Evolutionary conservation across 805 yeast genomes (phyloP).

Genomic region (Kodamaea jinghongensis): DNA sequence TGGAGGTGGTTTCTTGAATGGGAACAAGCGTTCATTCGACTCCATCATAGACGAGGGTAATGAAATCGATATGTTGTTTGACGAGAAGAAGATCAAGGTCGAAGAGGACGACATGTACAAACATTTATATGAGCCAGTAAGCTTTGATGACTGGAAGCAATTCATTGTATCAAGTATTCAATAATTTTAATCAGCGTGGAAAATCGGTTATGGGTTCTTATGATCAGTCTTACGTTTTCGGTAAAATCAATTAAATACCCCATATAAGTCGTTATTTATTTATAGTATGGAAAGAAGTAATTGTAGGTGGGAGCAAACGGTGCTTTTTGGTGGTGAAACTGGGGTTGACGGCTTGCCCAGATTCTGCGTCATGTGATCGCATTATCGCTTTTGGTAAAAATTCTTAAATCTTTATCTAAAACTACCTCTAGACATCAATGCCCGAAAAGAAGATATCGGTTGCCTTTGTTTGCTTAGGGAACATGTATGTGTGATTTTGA

Average conservation of each 20-base stretch:
- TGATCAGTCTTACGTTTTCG: neutral
- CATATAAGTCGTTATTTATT: no score
- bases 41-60: slow-evolving; percentile 10
- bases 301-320: no score
- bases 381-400: no score
- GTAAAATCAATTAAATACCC: neutral
- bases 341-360: no score
- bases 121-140: slow-evolving; percentile 30
- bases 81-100: slow-evolving; percentile 32
- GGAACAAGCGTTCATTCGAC: slow-evolving; percentile 23
- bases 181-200: slow-evolving; percentile 1
- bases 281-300: no score
- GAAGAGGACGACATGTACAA: slow-evolving; percentile 18
- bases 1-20: slow-evolving; percentile 3
- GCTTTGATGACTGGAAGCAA: slow-evolving; percentile 35
- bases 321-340: no score
- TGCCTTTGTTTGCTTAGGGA: slow-evolving; percentile 90
- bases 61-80: slow-evolving; percentile 36
- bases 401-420: no score
- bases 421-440: neutral
- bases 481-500: slow-evolving; percentile 53
- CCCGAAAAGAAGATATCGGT: slow-evolving; percentile 41
- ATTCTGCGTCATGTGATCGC: no score
- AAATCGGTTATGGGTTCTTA: neutral
- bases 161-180: slow-evolving; percentile 18